phyloP scores from a whole-genome alignment of 1,284 basidiomycete genomes.

The Porogramme epimiltina region DNA sequence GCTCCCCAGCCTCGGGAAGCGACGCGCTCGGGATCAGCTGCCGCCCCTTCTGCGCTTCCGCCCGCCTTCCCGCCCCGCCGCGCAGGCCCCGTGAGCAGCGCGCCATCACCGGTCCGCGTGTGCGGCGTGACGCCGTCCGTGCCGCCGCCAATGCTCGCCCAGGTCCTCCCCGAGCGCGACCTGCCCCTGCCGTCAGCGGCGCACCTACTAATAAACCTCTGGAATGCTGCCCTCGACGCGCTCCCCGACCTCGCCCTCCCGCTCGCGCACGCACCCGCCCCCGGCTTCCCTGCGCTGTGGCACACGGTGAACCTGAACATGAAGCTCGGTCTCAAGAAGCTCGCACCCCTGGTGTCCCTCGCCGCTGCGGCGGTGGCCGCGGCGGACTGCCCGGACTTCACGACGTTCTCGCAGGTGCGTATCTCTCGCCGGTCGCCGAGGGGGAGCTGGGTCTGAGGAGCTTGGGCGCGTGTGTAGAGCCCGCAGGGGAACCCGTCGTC shows the following conservation, averaged over 20 bases:
- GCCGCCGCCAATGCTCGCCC: too few relatives aligned
- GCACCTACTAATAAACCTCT: neutral
- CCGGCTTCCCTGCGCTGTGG: neutral
- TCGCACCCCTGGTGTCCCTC: slow-evolving; percentile 6
- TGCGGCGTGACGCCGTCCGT: too few relatives aligned
- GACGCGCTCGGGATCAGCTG: neutral
- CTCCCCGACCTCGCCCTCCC: neutral
- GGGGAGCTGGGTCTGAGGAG: too few relatives aligned
- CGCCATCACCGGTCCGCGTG: too few relatives aligned
- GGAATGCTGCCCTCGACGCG: slow-evolving; percentile 1
- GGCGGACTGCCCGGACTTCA: slow-evolving; percentile 63
- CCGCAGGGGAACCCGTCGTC: slow-evolving; percentile 60
- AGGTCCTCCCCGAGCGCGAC: too few relatives aligned
- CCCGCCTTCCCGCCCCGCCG: neutral
- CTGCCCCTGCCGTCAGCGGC: neutral
- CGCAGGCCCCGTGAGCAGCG: neutral
- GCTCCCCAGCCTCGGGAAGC: too few relatives aligned
- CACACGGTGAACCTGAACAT: slow-evolving; percentile 15
- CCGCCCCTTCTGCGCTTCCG: neutral
- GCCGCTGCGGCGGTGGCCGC: slow-evolving; percentile 20
- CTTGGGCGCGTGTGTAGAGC: slow-evolving; percentile 32
- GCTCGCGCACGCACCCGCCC: neutral
- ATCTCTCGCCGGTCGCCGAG: too few relatives aligned
- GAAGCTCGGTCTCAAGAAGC: slow-evolving; percentile 19
- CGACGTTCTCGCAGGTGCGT: slow-evolving; percentile 59